A percentile compares a stretch with the other conserved stretches of the same genome.
These are phyloP conservation scores for Aspergillus neoniger DNA, from an alignment of 2,329 filamentous ascomycete genomes.

Conservation along the genomic window DNA sequence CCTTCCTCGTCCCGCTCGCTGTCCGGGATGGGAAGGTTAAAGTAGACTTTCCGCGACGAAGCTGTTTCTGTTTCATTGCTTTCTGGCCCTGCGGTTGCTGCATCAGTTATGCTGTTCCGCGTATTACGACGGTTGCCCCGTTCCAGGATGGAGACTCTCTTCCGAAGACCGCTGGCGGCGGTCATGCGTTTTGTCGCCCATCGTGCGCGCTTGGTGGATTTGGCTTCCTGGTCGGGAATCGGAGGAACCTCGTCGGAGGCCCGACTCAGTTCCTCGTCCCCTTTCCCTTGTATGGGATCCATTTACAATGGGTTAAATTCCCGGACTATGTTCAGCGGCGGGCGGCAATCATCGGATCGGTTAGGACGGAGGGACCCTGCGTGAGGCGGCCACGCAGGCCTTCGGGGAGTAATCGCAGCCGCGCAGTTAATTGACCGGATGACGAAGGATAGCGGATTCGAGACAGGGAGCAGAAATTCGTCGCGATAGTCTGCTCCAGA, in stretches of 20 bases:
- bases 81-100: neutral
- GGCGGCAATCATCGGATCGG: conserved; percentile 4
- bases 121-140: neutral
- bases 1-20: conserved; percentile 9
- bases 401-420: neutral
- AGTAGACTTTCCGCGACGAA: conserved; percentile 5
- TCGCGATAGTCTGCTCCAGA: neutral
- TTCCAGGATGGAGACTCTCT: conserved; percentile 7
- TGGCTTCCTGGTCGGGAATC: neutral
- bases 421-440: neutral
- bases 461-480: neutral
- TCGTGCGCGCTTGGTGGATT: conserved; percentile 9
- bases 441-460: neutral
- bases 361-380: neutral
- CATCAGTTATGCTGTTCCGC: neutral
- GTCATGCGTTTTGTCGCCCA: conserved; percentile 7
- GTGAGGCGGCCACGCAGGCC: conserved; percentile 9
- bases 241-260: conserved; percentile 4
- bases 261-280: conserved; percentile 3
- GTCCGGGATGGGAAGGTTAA: conserved; percentile 6
- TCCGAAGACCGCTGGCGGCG: conserved; percentile 2
- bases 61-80: neutral
- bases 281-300: conserved; percentile 2
- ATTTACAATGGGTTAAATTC: neutral
- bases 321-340: neutral